These are phyloP conservation scores for Exophiala xenobiotica DNA, from an alignment of 2,329 filamentous ascomycete genomes.

Conservation along the genomic window DNA sequence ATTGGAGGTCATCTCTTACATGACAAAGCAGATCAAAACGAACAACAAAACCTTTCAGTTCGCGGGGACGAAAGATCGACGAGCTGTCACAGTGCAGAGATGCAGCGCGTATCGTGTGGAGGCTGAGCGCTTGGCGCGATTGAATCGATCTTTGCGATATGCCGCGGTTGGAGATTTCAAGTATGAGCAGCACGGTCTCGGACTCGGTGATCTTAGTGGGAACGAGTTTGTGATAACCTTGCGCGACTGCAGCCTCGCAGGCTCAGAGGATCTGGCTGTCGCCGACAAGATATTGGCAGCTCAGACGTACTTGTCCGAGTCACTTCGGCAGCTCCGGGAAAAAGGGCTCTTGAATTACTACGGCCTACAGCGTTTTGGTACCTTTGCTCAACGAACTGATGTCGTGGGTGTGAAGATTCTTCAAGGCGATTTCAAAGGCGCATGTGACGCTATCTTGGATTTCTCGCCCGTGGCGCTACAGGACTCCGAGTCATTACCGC, in stretches of 20 bases:
- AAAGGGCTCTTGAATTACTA: conserved; percentile 97
- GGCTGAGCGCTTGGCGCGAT: conserved; percentile 61
- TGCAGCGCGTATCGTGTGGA: conserved; percentile 66
- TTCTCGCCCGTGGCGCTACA: conserved; percentile 66
- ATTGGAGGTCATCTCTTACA: conserved; percentile 80
- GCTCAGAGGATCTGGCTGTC: conserved; percentile 39
- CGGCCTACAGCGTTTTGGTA: conserved; percentile 94
- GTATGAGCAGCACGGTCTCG: conserved; percentile 68
- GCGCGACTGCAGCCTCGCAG: conserved; percentile 67
- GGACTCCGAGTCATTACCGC: conserved; percentile 48
- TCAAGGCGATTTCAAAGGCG: conserved; percentile 74
- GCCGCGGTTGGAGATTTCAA: conserved; percentile 74
- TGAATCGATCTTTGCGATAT: conserved; percentile 63
- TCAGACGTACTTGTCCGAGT: conserved; percentile 53
- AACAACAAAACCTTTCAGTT: conserved; percentile 70
- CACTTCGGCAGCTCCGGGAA: conserved; percentile 66
- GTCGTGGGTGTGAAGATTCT: conserved; percentile 81
- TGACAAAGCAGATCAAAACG: conserved; percentile 71
- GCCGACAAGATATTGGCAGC: conserved; percentile 40
- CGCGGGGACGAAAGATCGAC: conserved; percentile 86
- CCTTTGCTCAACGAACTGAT: conserved; percentile 82
- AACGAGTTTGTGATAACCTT: conserved; percentile 94
- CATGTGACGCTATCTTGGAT: conserved; percentile 72
- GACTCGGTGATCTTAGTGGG: conserved; percentile 78
- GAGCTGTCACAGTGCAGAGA: conserved; percentile 81